phyloP scores from a whole-genome alignment of 352 stramenopile species.

The Lagenidium sp. region DNA sequence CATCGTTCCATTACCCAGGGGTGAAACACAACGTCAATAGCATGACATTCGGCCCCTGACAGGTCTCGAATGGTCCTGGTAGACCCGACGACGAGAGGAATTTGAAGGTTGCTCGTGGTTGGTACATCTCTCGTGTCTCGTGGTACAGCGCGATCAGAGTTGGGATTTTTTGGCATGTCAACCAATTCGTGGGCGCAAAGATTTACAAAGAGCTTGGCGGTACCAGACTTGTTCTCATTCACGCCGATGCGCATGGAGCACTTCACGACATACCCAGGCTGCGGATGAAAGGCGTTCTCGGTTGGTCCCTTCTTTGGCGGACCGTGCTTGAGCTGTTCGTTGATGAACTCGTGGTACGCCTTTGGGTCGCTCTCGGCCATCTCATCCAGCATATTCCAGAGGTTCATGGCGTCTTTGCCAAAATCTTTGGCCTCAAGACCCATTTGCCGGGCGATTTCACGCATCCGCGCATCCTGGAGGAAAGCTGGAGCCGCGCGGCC shows the following conservation, averaged over 20 bases:
- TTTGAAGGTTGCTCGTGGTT: conserved; percentile 62
- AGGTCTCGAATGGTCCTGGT: conserved; percentile 41
- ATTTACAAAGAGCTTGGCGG: conserved; percentile 77
- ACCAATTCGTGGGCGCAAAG: conserved; percentile 63
- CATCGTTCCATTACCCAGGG: conserved; percentile 67
- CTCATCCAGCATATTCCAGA: conserved; percentile 73
- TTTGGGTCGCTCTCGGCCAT: conserved; percentile 59
- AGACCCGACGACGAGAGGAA: conserved; percentile 62
- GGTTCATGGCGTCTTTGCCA: conserved; percentile 39
- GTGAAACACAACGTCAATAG: conserved; percentile 72
- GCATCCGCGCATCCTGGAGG: conserved; percentile 48
- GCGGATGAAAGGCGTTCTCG: conserved; percentile 47
- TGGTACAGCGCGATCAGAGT: conserved; percentile 48
- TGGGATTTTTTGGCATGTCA: conserved; percentile 68
- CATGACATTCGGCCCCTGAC: conserved; percentile 27
- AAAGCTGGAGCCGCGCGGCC: conserved; percentile 19
- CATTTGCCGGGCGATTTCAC: conserved; percentile 80
- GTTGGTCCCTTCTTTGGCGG: conserved; percentile 17
- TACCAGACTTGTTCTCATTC: conserved; percentile 45
- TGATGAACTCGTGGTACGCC: conserved; percentile 73
- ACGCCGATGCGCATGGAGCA: conserved; percentile 38
- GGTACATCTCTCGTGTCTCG: conserved; percentile 48
- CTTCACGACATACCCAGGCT: conserved; percentile 73
- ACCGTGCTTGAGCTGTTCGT: conserved; percentile 67
- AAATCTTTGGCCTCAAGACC: conserved; percentile 61